phyloP scores from a whole-genome alignment of 2,329 filamentous ascomycete genomes.

The Grosmannia clavigera region DNA sequence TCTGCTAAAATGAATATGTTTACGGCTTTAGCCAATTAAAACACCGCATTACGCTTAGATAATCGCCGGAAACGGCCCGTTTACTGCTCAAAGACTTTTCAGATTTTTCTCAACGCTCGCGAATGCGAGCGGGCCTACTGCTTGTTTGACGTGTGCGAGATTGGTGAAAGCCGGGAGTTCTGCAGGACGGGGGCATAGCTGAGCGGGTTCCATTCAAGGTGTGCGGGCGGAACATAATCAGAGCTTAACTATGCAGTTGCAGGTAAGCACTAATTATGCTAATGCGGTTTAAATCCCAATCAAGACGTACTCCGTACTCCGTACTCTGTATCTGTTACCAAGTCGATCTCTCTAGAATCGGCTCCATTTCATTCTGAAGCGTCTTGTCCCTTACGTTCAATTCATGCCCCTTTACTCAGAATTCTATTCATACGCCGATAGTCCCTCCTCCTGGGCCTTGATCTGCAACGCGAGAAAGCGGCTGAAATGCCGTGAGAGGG shows the following conservation, averaged over 20 bases:
- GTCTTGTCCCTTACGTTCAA: not conserved
- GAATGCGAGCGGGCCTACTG: too few species aligned
- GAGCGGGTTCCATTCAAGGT: not conserved
- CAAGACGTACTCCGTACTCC: too few species aligned
- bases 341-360: not conserved
- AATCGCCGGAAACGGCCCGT: too few species aligned
- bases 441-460: slow-evolving; percentile 22
- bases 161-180: slow-evolving; percentile 74
- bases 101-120: too few species aligned
- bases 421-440: slow-evolving; percentile 5
- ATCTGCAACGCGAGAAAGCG: slow-evolving; percentile 40
- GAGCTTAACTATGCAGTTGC: too few species aligned
- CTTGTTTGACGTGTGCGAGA: slow-evolving; percentile 70
- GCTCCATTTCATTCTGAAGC: too few species aligned
- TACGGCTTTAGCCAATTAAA: too few species aligned
- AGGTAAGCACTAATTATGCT: not conserved
- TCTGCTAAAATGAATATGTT: too few species aligned
- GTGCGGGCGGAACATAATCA: too few species aligned
- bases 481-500: slow-evolving; percentile 48
- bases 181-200: not conserved
- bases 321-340: too few species aligned
- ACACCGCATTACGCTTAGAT: too few species aligned
- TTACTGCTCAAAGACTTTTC: too few species aligned
- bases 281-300: not conserved
- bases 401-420: not conserved